Conservation (phyloP, 1,284 basidiomycete species). For the Moesziomyces antarcticus region DNA sequence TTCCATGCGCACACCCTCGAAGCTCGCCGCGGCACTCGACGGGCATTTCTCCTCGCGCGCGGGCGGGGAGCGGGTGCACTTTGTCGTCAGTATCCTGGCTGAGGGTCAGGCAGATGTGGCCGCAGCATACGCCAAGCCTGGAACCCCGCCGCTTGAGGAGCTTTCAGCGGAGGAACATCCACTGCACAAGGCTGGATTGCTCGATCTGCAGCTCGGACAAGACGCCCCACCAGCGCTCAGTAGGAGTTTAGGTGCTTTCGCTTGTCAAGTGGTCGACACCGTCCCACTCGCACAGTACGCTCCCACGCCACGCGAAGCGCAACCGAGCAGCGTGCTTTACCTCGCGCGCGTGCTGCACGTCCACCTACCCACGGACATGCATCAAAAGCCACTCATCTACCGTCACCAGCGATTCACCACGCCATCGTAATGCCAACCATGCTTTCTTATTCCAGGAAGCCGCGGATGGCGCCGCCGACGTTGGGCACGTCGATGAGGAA, state of each 20-base stretch:
- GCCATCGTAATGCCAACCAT: background rate
- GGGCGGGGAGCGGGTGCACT: conserved; percentile 9
- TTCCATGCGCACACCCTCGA: conserved; percentile 31
- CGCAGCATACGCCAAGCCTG: conserved; percentile 24
- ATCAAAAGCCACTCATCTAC: conserved; percentile 24
- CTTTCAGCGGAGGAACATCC: conserved; percentile 13
- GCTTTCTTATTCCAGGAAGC: conserved; percentile 72
- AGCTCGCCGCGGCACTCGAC: conserved; percentile 22
- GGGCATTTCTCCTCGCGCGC: conserved; percentile 2
- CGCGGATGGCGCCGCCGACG: conserved; percentile 81
- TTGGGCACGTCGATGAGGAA: conserved; percentile 87
- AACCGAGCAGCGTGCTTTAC: conserved; percentile 17
- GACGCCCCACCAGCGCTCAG: conserved; percentile 9
- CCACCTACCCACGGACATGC: background rate
- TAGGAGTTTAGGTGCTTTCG: conserved; percentile 13
- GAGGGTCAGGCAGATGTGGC: conserved; percentile 13
- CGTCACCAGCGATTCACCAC: conserved; percentile 25
- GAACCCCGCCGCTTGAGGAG: conserved; percentile 13
- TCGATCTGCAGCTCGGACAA: background rate
- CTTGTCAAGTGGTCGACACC: conserved; percentile 26
- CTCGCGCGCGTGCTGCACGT: conserved; percentile 32
- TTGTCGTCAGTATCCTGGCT: conserved; percentile 18
- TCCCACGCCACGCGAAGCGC: background rate
- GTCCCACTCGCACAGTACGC: conserved; percentile 14
- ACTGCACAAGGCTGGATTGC: conserved; percentile 11